Percentiles rank a stretch among this genome's conserved stretches.
These are phyloP conservation scores for Tylopilus cervinicoccineus DNA, from an alignment of 768 basidiomycete species.

Conservation along the genomic window DNA sequence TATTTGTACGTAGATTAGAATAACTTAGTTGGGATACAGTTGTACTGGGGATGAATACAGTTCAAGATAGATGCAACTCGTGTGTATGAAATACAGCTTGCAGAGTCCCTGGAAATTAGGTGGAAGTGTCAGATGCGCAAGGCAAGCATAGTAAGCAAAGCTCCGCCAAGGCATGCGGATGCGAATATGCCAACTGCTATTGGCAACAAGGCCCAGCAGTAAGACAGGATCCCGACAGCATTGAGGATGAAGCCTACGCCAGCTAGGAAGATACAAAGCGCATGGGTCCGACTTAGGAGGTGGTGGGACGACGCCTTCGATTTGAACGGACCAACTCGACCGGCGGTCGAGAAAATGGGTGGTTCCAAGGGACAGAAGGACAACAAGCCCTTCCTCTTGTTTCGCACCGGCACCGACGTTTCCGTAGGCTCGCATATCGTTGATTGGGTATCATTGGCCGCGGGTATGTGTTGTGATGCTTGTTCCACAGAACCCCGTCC, in stretches of 20 bases:
- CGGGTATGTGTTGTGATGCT: background rate
- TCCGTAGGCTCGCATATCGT: background rate
- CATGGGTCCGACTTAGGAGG: slow-evolving; percentile 46
- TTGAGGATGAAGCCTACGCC: slow-evolving; percentile 49
- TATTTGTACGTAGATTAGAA: too few species aligned
- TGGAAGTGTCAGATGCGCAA: slow-evolving; percentile 7
- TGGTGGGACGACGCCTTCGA: slow-evolving; percentile 34
- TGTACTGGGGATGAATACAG: background rate
- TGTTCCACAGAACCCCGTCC: background rate
- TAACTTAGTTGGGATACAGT: too few species aligned
- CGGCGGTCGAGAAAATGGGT: slow-evolving; percentile 39
- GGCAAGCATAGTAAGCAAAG: slow-evolving; percentile 22
- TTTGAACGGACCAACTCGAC: slow-evolving; percentile 44
- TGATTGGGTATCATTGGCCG: background rate
- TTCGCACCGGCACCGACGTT: background rate
- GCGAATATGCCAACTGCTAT: slow-evolving; percentile 42
- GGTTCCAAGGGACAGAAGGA: background rate
- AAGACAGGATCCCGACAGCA: slow-evolving; percentile 46
- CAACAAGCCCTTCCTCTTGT: background rate
- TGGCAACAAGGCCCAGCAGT: slow-evolving; percentile 47
- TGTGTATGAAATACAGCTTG: background rate
- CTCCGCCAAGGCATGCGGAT: slow-evolving; percentile 35
- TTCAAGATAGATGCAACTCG: background rate
- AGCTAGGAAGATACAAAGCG: slow-evolving; percentile 46
- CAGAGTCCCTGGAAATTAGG: background rate